phyloP scores from a whole-genome alignment of 805 yeast genomes.

The Soucietia sequanensis region DNA sequence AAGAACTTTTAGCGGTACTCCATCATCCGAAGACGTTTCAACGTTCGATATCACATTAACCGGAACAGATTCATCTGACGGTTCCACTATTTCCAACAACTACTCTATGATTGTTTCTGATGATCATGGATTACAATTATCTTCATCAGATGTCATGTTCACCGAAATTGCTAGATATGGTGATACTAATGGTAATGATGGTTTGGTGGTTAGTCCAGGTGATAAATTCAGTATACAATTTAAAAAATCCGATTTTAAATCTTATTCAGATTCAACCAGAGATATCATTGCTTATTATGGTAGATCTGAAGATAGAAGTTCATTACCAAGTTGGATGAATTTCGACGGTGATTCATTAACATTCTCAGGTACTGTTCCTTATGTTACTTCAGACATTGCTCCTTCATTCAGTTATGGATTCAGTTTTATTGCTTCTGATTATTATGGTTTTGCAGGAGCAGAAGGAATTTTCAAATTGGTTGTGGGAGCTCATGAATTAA shows the following conservation, averaged over 20 bases:
- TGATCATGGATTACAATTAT: slow-evolving; percentile 52
- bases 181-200: slow-evolving; percentile 70
- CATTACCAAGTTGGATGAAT: slow-evolving; percentile 86
- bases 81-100: slow-evolving; percentile 39
- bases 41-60: slow-evolving; percentile 46
- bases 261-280: slow-evolving; percentile 42
- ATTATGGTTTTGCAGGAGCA: slow-evolving; percentile 69
- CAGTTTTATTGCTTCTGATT: slow-evolving; percentile 76
- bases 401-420: slow-evolving; percentile 76
- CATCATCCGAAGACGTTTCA: slow-evolving; percentile 44
- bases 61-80: slow-evolving; percentile 65
- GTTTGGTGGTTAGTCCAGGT: slow-evolving; percentile 73
- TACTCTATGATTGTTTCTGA: slow-evolving; percentile 62
- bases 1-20: slow-evolving; percentile 70
- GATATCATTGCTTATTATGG: slow-evolving; percentile 73
- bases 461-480: slow-evolving; percentile 67
- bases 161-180: slow-evolving; percentile 64
- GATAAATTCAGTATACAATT: slow-evolving; percentile 65
- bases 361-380: slow-evolving; percentile 86
- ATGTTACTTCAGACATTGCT: slow-evolving; percentile 81
- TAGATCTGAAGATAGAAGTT: slow-evolving; percentile 74
- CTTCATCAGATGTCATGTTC: slow-evolving; percentile 42
- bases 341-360: slow-evolving; percentile 64
- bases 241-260: slow-evolving; percentile 55
- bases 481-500: slow-evolving; percentile 85